A percentile compares a stretch with the other conserved stretches of the same genome.
Conservation (phyloP, 2,329 filamentous ascomycete species). For the Blumeria graminis region DNA sequence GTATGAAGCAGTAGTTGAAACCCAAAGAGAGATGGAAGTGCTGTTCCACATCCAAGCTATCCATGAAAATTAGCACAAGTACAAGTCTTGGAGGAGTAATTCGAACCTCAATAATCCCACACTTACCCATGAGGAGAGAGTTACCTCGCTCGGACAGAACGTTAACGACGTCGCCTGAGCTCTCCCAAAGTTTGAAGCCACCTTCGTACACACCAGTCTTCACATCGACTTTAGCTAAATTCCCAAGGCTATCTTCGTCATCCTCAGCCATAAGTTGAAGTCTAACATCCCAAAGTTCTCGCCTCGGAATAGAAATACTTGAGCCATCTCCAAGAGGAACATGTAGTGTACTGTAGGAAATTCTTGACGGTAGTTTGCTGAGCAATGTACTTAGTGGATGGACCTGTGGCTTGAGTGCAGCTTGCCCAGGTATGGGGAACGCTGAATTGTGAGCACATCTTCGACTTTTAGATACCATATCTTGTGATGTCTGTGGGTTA, state of each 20-base stretch:
- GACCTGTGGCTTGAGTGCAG: conserved; percentile 28
- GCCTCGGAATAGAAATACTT: conserved; percentile 34
- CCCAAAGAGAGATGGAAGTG: conserved; percentile 45
- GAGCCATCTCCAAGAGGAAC: conserved; percentile 30
- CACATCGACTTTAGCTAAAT: conserved; percentile 45
- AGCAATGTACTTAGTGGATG: conserved; percentile 29
- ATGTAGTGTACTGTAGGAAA: conserved; percentile 39
- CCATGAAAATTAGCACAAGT: conserved; percentile 3
- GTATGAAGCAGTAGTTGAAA: conserved; percentile 31
- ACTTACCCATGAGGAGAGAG: conserved; percentile 2
- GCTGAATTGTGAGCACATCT: conserved; percentile 17
- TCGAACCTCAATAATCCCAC: conserved; percentile 13
- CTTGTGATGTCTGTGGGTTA: conserved; percentile 6
- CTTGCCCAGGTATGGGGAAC: conserved; percentile 37
- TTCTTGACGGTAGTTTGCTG: conserved; percentile 42
- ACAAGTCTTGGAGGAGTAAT: background rate
- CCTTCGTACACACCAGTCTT: conserved; percentile 67
- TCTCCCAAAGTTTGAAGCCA: conserved; percentile 80
- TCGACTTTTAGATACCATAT: conserved; percentile 15
- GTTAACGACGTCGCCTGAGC: conserved; percentile 55
- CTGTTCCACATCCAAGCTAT: conserved; percentile 57
- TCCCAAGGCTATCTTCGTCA: conserved; percentile 24
- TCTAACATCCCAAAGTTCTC: conserved; percentile 61
- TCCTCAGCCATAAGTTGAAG: conserved; percentile 60
- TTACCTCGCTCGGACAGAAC: conserved; percentile 16